These are phyloP conservation scores for Aureobasidium sp. DNA, from an alignment of 2,329 filamentous ascomycete genomes.

Conservation along the genomic window DNA sequence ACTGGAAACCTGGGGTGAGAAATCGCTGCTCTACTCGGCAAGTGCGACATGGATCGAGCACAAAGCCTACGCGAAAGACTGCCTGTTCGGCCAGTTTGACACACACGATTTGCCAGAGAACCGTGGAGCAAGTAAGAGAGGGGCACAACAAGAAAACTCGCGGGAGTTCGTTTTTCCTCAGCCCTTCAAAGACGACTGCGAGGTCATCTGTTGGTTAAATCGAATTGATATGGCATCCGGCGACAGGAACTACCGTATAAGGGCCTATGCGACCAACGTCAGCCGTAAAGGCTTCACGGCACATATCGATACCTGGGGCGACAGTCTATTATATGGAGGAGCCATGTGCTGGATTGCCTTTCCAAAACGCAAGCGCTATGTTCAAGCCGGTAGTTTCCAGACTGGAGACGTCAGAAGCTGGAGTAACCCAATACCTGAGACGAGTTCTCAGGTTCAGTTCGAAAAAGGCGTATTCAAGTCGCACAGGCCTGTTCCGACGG, in stretches of 20 bases:
- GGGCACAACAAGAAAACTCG: constrained; percentile 20
- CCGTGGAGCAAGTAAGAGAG: constrained; percentile 3
- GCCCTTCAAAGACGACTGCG: constrained; percentile 20
- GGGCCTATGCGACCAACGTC: constrained; percentile 21
- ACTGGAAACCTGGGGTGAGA: constrained; percentile 25
- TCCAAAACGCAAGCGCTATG: constrained; percentile 22
- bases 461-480: constrained; percentile 19
- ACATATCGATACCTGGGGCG: constrained; percentile 27
- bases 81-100: constrained; percentile 26
- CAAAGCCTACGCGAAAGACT: constrained; percentile 24
- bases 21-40: constrained; percentile 21
- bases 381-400: constrained; percentile 24
- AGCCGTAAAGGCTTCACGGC: constrained; percentile 22
- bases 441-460: constrained; percentile 21
- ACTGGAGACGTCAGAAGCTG: constrained; percentile 23
- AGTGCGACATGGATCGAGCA: constrained; percentile 26
- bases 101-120: constrained; percentile 18
- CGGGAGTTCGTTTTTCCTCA: constrained; percentile 21
- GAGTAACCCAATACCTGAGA: constrained; percentile 20
- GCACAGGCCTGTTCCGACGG: constrained; percentile 19
- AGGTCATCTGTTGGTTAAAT: constrained; percentile 27
- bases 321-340: constrained; percentile 23
- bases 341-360: constrained; percentile 29
- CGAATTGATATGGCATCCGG: constrained; percentile 22
- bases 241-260: constrained; percentile 22